Evolutionary conservation across 2,329 filamentous ascomycete genomes (phyloP), one percentile per base, ranked within the genome.

Genomic region (Mollisia scopiformis): DNA sequence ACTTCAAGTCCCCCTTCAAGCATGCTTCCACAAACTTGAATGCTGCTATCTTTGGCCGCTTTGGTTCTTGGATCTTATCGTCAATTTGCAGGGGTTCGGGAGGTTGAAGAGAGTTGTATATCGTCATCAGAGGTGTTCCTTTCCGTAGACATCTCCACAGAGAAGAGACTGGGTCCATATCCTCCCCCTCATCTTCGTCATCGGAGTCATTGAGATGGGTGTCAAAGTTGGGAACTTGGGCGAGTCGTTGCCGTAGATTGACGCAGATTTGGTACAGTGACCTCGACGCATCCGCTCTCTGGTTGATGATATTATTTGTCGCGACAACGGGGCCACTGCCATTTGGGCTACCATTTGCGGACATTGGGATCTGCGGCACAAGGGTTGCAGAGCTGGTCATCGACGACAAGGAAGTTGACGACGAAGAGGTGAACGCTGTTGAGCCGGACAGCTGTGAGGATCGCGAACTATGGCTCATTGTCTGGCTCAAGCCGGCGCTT

Each of bases 241-340:
- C 84, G 63, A 99, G 81, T 65, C 95, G 88, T 77, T 89, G 88
- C 74, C 91, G 92, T 63, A 98, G 82, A 57, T 89, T 88, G 68
- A 96, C 84, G 75, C 95, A 98, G 75, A 96, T 97, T 77, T 98
- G 94, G 77, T 97, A 99, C 25, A 99, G 86, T 11, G 93, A 97
- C 62, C 89, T 85, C 58, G 91, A 92, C 67, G 95, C 93, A 75
- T 97, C 93, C 74, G 93, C 95, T 75, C 92, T 91, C 77, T 94
- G 91, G 78, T 99, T 99, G 82, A 99, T 97, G 75, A 99, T 96
- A 76, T 97, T 97, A 75, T 91, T 85, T 62, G 90, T 92, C 62
- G 93, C 90, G 71, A 92, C 80, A 63, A 93, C 85, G 62, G 85
- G 85, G 49, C 87, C 87, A 62, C n/a, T n/a, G n/a, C n/a, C n/a